Conservation (phyloP, 306 rosid species). For the Acacia acuminata region DNA sequence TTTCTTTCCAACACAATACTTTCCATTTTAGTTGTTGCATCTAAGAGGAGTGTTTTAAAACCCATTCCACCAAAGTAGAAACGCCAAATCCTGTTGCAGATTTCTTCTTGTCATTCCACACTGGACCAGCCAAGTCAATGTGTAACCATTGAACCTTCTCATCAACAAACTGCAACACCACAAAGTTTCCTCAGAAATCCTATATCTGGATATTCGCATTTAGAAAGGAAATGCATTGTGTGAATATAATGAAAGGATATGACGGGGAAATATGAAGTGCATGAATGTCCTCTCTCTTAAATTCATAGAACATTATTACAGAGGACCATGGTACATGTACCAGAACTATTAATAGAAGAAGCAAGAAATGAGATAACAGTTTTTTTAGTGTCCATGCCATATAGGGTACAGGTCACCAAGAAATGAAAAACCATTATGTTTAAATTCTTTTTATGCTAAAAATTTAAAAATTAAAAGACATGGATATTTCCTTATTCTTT, state of each 20-base stretch:
- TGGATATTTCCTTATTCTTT: neutral
- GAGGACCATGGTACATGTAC: neutral
- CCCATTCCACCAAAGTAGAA: constrained; percentile 92
- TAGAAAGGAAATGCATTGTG: neutral
- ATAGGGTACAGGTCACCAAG: neutral
- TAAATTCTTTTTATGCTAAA: neutral
- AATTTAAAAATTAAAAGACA: neutral
- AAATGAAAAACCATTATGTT: neutral
- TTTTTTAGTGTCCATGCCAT: neutral
- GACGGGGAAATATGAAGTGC: neutral
- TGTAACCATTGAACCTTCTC: constrained; percentile 98
- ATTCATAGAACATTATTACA: neutral
- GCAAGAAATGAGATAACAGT: neutral
- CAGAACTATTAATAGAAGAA: neutral
- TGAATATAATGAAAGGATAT: neutral
- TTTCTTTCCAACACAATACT: neutral
- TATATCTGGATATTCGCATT: neutral
- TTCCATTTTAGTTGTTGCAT: neutral
- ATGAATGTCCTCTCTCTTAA: neutral
- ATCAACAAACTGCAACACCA: constrained; percentile 78
- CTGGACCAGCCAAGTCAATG: constrained; percentile 96
- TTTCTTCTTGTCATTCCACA: constrained; percentile 85
- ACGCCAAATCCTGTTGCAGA: constrained; percentile 89
- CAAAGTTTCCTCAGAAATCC: constrained; percentile 30
- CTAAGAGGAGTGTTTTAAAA: constrained; percentile 72